phyloP scores from a whole-genome alignment of 2,329 filamentous ascomycete species.

The Diplodia scrobiculata region DNA sequence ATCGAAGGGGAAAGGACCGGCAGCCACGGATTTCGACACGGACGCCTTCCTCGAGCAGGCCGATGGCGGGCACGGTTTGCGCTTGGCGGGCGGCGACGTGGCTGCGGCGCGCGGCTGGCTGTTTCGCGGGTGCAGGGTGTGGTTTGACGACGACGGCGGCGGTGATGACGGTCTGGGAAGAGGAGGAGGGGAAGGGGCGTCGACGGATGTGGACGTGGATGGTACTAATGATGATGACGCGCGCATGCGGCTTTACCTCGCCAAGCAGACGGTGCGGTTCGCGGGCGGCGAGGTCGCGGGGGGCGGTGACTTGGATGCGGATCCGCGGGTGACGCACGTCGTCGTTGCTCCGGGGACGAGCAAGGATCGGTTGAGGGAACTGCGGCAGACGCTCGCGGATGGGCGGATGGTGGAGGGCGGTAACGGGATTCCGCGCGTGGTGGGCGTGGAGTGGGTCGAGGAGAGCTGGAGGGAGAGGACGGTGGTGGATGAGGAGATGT shows the following conservation, averaged over 20 bases:
- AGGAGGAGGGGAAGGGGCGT: background rate
- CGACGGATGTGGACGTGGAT: constrained; percentile 18
- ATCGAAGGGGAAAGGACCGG: background rate
- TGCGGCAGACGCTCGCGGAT: constrained; percentile 53
- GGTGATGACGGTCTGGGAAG: too few relatives aligned
- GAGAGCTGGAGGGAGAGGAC: constrained; percentile 80
- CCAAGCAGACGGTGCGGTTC: constrained; percentile 66
- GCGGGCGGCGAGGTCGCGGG: constrained; percentile 64
- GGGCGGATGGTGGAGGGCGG: constrained; percentile 29
- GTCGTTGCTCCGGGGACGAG: constrained; percentile 54
- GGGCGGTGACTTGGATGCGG: constrained; percentile 50
- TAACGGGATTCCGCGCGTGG: constrained; percentile 64
- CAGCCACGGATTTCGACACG: background rate
- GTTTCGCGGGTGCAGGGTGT: constrained; percentile 38
- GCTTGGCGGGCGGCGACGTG: background rate
- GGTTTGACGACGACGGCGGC: constrained; percentile 31
- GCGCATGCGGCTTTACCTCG: constrained; percentile 47
- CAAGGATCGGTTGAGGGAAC: constrained; percentile 48
- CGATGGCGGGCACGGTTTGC: background rate
- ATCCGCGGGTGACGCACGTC: constrained; percentile 67
- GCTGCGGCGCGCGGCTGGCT: constrained; percentile 34
- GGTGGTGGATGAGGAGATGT: constrained; percentile 66
- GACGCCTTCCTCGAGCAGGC: background rate
- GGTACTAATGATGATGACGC: background rate
- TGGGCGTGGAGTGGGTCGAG: constrained; percentile 71